Base-by-base conservation (phyloP, 2,329 filamentous ascomycete species). In the Colletotrichum musicola region DNA sequence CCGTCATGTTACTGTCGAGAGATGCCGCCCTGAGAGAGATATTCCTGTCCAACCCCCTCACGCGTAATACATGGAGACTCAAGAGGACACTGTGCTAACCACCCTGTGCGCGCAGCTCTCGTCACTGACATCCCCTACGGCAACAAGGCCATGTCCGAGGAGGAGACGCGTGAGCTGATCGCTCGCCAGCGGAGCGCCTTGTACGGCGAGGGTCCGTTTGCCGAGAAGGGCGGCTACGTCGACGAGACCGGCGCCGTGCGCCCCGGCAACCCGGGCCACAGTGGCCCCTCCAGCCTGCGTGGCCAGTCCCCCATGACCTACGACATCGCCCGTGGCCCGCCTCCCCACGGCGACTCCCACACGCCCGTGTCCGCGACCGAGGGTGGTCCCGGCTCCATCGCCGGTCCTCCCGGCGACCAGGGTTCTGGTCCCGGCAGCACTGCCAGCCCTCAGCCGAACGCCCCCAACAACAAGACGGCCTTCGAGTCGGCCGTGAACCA, bases 151-250 rank as follows among this genome's bases (percentile, higher is more conserved):
- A 93, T 97, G 92, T 97, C 92, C 78, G 96, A 98, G 84, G 95
- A 98, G 76, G 95, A 97, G 77, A 95, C 95, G 75, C 94, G 95
- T 75, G 95, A 98, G 75, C 87, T 98, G 80, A 97, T 98, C 81
- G 93, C 95, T 74, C 95, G 95, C 77, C 96, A 98, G 83, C 94
- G 97, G 81, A 95, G 92, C 81, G 95, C 95, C 72, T 84, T 99
- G 73, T 99, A 98, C 81, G 94, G 94, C 78, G 93, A 93, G 77
- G 86, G 86, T 12, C 79, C 87, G 59, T 92, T 93, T 78, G 89
- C 91, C 77, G 90, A 91, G 73, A 89, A 88, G 73, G 85, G 84
- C 71, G 86, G 84, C 72, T 91, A 92, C 75, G 85, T 90, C 57
- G 92, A 94, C 70, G 93, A 95, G 76, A 86, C 87, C 35, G 87